Conservation (phyloP, 2,329 filamentous ascomycete species). For the Calycina marina region DNA sequence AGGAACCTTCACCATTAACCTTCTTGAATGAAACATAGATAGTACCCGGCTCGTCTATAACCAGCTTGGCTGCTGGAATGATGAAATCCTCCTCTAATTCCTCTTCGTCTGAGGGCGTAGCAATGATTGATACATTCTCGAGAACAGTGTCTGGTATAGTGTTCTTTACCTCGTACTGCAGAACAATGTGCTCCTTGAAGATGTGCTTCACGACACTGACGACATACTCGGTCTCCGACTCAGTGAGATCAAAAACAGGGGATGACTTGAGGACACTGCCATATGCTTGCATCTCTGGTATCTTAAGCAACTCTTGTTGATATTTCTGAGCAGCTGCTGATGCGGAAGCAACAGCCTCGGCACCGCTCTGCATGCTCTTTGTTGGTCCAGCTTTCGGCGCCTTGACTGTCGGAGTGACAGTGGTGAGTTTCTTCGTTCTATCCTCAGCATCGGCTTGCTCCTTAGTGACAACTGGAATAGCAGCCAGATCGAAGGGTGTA, state of each 20-base stretch:
- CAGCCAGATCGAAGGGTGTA: slow-evolving; percentile 75
- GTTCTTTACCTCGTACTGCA: slow-evolving; percentile 97
- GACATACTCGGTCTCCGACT: slow-evolving; percentile 95
- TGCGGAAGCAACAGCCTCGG: slow-evolving; percentile 62
- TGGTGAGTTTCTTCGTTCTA: slow-evolving; percentile 91
- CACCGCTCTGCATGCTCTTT: slow-evolving; percentile 53
- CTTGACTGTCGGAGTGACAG: slow-evolving; percentile 84
- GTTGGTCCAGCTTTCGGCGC: slow-evolving; percentile 68
- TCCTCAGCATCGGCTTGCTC: slow-evolving; percentile 96
- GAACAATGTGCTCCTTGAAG: slow-evolving; percentile 90
- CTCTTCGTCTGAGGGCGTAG: slow-evolving; percentile 67
- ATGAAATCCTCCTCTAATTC: slow-evolving; percentile 86
- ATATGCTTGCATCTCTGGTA: slow-evolving; percentile 84
- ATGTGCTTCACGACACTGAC: slow-evolving; percentile 90
- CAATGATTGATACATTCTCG: slow-evolving; percentile 75
- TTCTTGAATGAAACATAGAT: slow-evolving; percentile 94
- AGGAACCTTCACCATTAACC: slow-evolving; percentile 56
- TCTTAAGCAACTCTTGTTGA: slow-evolving; percentile 69
- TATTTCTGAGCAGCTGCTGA: slow-evolving; percentile 78
- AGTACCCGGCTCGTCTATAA: slow-evolving; percentile 76
- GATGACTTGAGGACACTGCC: slow-evolving; percentile 89
- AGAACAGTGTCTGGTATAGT: slow-evolving; percentile 82
- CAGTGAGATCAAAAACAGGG: slow-evolving; percentile 72
- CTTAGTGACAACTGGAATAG: slow-evolving; percentile 82
- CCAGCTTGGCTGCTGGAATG: slow-evolving; percentile 70